These are phyloP conservation scores for Xylaria multiplex DNA, from an alignment of 2,329 filamentous ascomycete genomes.

Conservation along the genomic window DNA sequence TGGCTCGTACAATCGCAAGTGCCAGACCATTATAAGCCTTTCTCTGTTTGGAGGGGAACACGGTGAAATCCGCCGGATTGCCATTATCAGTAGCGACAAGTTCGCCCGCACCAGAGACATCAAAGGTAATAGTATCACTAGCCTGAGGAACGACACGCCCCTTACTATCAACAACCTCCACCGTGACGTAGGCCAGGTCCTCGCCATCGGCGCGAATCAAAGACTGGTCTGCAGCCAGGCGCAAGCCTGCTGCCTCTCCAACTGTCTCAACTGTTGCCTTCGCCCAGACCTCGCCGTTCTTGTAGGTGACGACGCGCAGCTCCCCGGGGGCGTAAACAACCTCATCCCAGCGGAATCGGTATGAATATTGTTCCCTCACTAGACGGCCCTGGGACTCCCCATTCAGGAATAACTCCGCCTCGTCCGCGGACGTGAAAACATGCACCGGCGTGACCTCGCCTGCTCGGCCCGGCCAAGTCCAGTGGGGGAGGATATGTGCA, in stretches of 20 bases:
- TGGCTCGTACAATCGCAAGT: conserved; percentile 53
- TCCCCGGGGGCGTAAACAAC: conserved; percentile 60
- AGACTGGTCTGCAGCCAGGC: conserved; percentile 53
- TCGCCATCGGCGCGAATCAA: conserved; percentile 53
- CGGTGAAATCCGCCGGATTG: conserved; percentile 55
- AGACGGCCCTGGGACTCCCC: conserved; percentile 56
- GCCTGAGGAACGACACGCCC: conserved; percentile 58
- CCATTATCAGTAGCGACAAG: conserved; percentile 64
- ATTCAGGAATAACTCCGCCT: conserved; percentile 65
- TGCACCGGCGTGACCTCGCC: conserved; percentile 63
- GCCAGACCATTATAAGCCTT: conserved; percentile 55
- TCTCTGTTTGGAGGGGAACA: conserved; percentile 53
- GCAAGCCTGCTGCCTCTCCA: conserved; percentile 52
- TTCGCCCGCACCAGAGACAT: conserved; percentile 54
- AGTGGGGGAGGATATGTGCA: conserved; percentile 65
- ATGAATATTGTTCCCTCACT: conserved; percentile 51
- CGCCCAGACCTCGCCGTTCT: conserved; percentile 59
- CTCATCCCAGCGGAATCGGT: conserved; percentile 64
- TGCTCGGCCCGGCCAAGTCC: conserved; percentile 62
- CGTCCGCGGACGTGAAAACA: conserved; percentile 61
- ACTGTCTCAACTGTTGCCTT: conserved; percentile 53
- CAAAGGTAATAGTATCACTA: conserved; percentile 56
- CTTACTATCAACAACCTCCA: conserved; percentile 55
- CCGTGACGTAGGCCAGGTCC: conserved; percentile 59
- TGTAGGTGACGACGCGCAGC: conserved; percentile 59